Percentiles rank a stretch among this genome's conserved stretches.
Conservation (phyloP, 139 green algal species). For the Chlorella sorokiniana region DNA sequence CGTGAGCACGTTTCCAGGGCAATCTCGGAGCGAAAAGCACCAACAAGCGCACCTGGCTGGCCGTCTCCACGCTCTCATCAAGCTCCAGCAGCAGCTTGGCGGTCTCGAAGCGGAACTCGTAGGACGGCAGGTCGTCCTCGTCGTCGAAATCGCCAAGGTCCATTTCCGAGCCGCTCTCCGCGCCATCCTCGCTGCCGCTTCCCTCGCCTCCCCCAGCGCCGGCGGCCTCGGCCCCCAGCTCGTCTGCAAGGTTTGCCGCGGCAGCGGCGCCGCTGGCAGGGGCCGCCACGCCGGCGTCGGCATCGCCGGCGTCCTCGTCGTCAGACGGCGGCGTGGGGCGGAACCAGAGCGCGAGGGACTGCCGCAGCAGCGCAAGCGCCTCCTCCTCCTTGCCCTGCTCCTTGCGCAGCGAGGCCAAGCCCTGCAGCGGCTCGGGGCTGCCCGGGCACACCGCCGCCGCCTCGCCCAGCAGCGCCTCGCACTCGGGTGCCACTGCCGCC, state of each 20-base stretch:
- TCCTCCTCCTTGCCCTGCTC: constrained; percentile 66
- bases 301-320: neutral
- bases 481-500: neutral
- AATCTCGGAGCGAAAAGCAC: neutral
- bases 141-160: neutral
- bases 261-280: too few relatives aligned
- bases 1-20: too few relatives aligned
- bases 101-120: constrained; percentile 85
- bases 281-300: too few relatives aligned
- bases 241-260: neutral
- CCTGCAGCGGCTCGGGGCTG: constrained; percentile 78
- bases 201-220: too few relatives aligned
- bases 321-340: constrained; percentile 32
- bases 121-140: constrained; percentile 52
- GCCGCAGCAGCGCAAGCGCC: constrained; percentile 63
- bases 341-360: constrained; percentile 79
- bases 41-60: constrained; percentile 58
- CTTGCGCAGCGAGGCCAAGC: constrained; percentile 62
- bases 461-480: constrained; percentile 60
- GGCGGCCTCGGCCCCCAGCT: neutral
- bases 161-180: neutral
- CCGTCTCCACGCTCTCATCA: constrained; percentile 66
- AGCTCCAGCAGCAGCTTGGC: constrained; percentile 90
- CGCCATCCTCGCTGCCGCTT: neutral
- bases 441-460: constrained; percentile 13